These are phyloP conservation scores for Fermentozyma sake DNA, from an alignment of 1,139 yeast species.

Conservation along the genomic window DNA sequence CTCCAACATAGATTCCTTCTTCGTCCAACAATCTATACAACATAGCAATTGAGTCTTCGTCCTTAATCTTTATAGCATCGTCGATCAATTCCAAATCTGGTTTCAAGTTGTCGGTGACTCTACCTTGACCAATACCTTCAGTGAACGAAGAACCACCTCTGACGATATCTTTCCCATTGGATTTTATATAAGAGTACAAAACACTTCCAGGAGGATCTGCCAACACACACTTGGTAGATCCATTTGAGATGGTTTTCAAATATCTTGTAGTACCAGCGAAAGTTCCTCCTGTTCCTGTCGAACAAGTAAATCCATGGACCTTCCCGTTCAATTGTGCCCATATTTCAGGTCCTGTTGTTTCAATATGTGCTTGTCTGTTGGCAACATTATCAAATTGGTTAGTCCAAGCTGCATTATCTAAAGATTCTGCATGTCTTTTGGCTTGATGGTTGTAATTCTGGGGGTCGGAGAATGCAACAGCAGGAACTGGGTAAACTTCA, in stretches of 20 bases:
- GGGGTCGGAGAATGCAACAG: conserved; percentile 76
- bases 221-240: conserved; percentile 55
- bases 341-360: conserved; percentile 88
- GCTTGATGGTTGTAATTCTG: conserved; percentile 84
- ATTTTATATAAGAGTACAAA: conserved; percentile 68
- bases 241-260: conserved; percentile 60
- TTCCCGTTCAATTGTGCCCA: conserved; percentile 84
- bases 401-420: conserved; percentile 85
- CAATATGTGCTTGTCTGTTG: conserved; percentile 85
- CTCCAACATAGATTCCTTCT: conserved; percentile 89
- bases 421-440: conserved; percentile 68
- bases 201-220: conserved; percentile 96
- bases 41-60: conserved; percentile 75
- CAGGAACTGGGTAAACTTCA: conserved; percentile 88
- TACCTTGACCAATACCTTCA: conserved; percentile 94
- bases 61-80: conserved; percentile 73
- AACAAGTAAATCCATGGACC: conserved; percentile 80
- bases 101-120: conserved; percentile 77
- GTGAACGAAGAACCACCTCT: conserved; percentile 83
- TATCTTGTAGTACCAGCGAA: conserved; percentile 80
- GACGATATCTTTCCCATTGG: conserved; percentile 57
- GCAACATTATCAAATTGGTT: conserved; percentile 85
- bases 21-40: conserved; percentile 76
- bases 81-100: conserved; percentile 68
- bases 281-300: conserved; percentile 91